Evolutionary conservation across 2,329 filamentous ascomycete genomes (phyloP).

Genomic region (Aureobasidium sp.): DNA sequence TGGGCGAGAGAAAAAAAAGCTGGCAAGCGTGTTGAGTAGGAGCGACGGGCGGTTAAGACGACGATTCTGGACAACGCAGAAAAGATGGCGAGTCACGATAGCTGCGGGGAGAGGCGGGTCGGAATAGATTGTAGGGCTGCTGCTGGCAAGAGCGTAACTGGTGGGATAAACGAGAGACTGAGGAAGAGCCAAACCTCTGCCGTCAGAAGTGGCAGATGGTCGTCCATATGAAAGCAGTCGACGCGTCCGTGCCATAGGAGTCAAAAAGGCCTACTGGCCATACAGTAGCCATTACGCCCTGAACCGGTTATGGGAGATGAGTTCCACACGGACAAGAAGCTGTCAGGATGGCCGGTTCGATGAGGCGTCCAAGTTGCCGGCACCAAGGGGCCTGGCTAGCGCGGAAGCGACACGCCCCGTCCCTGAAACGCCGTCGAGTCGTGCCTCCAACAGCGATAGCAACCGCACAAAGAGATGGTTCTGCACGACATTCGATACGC

Average conservation of each 20-base stretch:
- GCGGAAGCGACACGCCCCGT: not conserved
- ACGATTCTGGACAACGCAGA: conserved; percentile 5
- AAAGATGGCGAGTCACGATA: conserved; percentile 6
- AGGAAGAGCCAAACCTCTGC: conserved; percentile 1
- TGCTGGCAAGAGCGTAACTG: conserved; percentile 5
- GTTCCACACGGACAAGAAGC: conserved; percentile 8
- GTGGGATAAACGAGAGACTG: conserved; percentile 8
- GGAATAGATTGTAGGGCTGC: conserved; percentile 7
- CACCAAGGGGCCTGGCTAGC: conserved; percentile 8
- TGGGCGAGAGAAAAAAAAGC: conserved; percentile 7
- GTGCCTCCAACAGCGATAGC: not conserved
- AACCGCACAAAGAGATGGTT: not conserved
- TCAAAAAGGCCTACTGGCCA: conserved; percentile 8
- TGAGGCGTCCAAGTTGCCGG: conserved; percentile 5
- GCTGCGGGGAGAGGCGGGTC: conserved; percentile 7
- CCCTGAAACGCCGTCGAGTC: conserved; percentile 7
- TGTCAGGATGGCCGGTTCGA: conserved; percentile 9
- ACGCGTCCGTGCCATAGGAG: conserved; percentile 11
- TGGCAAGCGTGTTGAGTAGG: conserved; percentile 6
- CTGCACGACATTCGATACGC: conserved; percentile 10
- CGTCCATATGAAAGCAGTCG: conserved; percentile 4
- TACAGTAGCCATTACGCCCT: conserved; percentile 12
- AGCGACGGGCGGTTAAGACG: not conserved
- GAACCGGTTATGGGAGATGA: conserved; percentile 13
- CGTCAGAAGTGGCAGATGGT: conserved; percentile 1